Evolutionary conservation across 225 moss, liverwort and hornwort genomes (phyloP).

Genomic region (Asterella californica): DNA sequence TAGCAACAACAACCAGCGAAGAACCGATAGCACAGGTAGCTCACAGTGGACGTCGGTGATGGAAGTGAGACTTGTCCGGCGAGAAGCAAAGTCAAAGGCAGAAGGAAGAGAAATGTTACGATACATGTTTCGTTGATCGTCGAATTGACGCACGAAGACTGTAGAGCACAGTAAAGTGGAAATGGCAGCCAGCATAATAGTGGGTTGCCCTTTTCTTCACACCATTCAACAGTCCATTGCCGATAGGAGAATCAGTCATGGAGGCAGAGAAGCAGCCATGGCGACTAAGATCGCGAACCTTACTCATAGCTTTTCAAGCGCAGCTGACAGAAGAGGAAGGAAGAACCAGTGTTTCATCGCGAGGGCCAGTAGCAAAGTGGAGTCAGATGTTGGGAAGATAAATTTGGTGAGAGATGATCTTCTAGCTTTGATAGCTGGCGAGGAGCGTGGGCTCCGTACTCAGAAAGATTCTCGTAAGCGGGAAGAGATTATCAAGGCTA

Average conservation of each 20-base stretch:
- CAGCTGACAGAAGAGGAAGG: neutral
- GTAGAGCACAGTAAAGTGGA: neutral
- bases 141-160: neutral
- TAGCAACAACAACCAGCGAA: too few relatives aligned
- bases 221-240: neutral
- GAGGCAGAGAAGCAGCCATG: neutral
- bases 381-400: neutral
- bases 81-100: too few relatives aligned
- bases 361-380: constrained; percentile 14
- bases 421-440: constrained; percentile 51
- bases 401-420: constrained; percentile 62
- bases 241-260: neutral
- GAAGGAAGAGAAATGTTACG: too few relatives aligned
- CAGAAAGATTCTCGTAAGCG: constrained; percentile 46
- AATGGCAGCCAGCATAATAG: neutral
- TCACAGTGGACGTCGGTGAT: too few relatives aligned
- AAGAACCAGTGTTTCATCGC: neutral
- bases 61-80: too few relatives aligned
- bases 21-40: too few relatives aligned
- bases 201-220: neutral
- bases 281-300: neutral
- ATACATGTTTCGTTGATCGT: too few relatives aligned
- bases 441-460: constrained; percentile 71
- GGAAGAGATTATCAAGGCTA: constrained; percentile 51
- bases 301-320: neutral